Percentiles rank a stretch among this genome's conserved stretches.
Conservation (phyloP, 768 basidiomycete genomes). For the Mycena filopes region DNA sequence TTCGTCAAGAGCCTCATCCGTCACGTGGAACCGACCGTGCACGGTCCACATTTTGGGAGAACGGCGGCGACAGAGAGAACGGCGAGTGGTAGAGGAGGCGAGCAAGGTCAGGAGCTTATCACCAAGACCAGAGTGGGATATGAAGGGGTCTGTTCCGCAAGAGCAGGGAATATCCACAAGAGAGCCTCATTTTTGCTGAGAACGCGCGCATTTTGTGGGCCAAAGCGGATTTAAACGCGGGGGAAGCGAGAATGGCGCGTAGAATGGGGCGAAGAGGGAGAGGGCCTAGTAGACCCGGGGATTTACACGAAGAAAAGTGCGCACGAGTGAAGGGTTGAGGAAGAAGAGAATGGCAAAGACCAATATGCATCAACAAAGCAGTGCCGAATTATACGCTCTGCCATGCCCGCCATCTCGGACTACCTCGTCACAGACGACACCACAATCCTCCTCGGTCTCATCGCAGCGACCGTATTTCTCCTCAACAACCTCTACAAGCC, state of each 20-base stretch:
- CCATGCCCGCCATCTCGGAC: constrained; percentile 46
- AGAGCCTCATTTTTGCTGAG: not conserved
- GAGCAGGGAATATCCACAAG: not conserved
- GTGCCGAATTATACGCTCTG: not conserved
- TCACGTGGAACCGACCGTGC: constrained; percentile 18
- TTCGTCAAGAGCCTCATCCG: not conserved
- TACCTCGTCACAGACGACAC: constrained; percentile 82
- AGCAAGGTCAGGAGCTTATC: constrained; percentile 3
- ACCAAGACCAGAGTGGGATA: not conserved
- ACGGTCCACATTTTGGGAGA: constrained; percentile 13
- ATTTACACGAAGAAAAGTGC: not conserved
- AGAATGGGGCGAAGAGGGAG: not conserved
- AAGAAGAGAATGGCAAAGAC: too few relatives aligned
- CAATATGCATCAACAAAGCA: too few relatives aligned
- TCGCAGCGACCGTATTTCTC: constrained; percentile 80
- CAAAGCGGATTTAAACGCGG: not conserved
- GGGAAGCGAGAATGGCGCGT: not conserved
- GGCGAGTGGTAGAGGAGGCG: not conserved
- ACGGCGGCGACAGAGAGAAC: not conserved
- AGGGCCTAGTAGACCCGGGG: not conserved
- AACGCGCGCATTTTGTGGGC: not conserved
- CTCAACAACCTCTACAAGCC: constrained; percentile 83
- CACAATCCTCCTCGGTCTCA: constrained; percentile 80
- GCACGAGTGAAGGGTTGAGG: not conserved
- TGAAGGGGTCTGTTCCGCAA: not conserved